phyloP scores from a whole-genome alignment of 371 early-diverging fungal species.

The Syncephalastrum monosporum region DNA sequence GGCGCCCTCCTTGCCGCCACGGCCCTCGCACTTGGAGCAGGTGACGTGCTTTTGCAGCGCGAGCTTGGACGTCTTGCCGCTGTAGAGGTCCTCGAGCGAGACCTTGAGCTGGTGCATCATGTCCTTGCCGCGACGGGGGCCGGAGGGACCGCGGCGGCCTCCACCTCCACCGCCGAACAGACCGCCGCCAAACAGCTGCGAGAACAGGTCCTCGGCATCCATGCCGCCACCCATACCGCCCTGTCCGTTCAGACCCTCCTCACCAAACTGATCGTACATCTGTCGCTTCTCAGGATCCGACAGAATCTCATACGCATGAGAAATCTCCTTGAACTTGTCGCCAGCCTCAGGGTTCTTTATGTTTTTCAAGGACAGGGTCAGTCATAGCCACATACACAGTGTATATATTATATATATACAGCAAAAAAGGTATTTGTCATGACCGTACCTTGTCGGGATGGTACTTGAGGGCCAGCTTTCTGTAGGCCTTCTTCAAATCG shows the following conservation, averaged over 20 bases:
- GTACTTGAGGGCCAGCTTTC: conserved; percentile 88
- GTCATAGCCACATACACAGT: too few species aligned
- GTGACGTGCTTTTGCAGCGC: conserved; percentile 87
- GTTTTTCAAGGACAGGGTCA: too few species aligned
- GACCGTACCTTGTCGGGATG: conserved; percentile 90
- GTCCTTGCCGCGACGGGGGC: conserved; percentile 77
- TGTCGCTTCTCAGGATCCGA: conserved; percentile 80
- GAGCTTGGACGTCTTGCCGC: conserved; percentile 88
- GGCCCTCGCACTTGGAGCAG: conserved; percentile 81
- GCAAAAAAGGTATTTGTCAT: not conserved
- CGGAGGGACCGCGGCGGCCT: conserved; percentile 61
- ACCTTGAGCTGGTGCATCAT: conserved; percentile 83
- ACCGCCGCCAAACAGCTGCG: conserved; percentile 81
- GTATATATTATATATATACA: too few species aligned
- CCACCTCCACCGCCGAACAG: conserved; percentile 67
- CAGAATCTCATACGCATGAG: conserved; percentile 93
- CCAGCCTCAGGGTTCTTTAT: conserved; percentile 74
- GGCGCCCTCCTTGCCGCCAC: conserved; percentile 70
- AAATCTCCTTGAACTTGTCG: conserved; percentile 93
- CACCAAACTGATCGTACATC: conserved; percentile 82
- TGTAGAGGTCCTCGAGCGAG: conserved; percentile 93
- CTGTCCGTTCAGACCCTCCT: conserved; percentile 78
- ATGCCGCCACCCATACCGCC: conserved; percentile 56
- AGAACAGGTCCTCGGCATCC: conserved; percentile 87
- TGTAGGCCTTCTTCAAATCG: conserved; percentile 91